Conservation (phyloP, 2,329 filamentous ascomycete species). For the Ceratocystis harringtonii region DNA sequence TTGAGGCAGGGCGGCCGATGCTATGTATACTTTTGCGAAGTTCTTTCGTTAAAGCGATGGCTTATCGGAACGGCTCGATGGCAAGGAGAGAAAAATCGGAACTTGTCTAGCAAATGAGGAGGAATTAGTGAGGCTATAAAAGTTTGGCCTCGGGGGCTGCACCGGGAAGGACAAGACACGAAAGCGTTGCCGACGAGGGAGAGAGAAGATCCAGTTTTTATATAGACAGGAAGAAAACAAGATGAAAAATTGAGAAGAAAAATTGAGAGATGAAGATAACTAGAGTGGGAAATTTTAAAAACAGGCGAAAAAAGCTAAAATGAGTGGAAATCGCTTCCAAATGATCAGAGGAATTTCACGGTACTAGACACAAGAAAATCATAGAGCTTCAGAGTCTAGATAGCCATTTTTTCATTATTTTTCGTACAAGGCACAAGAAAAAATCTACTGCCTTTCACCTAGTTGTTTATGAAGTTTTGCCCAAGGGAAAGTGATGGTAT, state of each 20-base stretch:
- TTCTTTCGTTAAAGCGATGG: neutral
- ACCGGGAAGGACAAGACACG: too few species aligned
- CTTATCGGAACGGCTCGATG: too few species aligned
- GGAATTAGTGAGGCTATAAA: too few species aligned
- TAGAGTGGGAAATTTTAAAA: neutral
- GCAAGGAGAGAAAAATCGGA: too few species aligned
- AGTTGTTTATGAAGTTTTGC: neutral
- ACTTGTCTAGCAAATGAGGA: too few species aligned
- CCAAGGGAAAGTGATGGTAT: neutral
- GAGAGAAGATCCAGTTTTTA: neutral
- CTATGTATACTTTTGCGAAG: neutral
- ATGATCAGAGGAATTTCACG: too few species aligned
- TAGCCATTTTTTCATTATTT: too few species aligned
- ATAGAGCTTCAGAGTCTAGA: too few species aligned
- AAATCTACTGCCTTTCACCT: neutral
- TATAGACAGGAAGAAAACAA: neutral
- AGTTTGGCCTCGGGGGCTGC: too few species aligned
- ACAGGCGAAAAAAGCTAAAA: neutral
- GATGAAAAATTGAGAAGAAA: neutral
- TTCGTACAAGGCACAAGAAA: neutral
- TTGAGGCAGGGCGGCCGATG: neutral
- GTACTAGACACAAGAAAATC: too few species aligned
- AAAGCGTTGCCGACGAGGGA: too few species aligned
- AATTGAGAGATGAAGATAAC: neutral
- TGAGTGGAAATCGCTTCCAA: too few species aligned